A percentile compares a stretch with the other conserved stretches of the same genome.
Conservation (phyloP, 1,139 yeast genomes). For the Yamadazyma pseudoaaseri region DNA sequence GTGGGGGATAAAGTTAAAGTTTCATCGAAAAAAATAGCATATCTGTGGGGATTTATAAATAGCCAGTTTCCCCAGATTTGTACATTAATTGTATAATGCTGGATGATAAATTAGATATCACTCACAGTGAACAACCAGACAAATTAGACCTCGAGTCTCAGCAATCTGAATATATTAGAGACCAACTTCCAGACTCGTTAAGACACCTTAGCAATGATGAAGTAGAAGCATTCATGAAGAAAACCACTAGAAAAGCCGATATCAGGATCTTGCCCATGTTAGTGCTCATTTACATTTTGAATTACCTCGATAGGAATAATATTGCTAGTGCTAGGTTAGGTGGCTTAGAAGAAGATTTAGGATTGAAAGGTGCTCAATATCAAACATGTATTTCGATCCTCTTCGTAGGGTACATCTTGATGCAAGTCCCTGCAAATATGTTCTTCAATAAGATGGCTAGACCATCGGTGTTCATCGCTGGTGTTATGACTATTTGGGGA, state of each 20-base stretch:
- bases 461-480: conserved; percentile 51
- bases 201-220: conserved; percentile 34
- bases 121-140: conserved; percentile 7
- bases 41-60: not conserved
- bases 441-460: conserved; percentile 47
- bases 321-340: conserved; percentile 63
- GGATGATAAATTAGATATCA: conserved; percentile 6
- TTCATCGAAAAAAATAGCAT: too few relatives aligned
- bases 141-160: conserved; percentile 1
- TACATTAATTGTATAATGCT: conserved; percentile 11
- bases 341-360: conserved; percentile 52
- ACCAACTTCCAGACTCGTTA: conserved; percentile 32
- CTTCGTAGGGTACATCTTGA: conserved; percentile 59
- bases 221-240: conserved; percentile 35
- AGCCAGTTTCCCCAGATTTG: conserved; percentile 3
- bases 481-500: conserved; percentile 55
- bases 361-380: conserved; percentile 48
- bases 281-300: conserved; percentile 50
- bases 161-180: conserved; percentile 3
- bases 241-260: conserved; percentile 49
- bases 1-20: not conserved
- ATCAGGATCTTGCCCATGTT: conserved; percentile 54
- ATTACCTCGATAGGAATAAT: conserved; percentile 59
- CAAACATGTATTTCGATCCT: conserved; percentile 56
- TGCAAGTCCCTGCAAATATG: conserved; percentile 58